phyloP scores from a whole-genome alignment of 768 basidiomycete species.

The Suillus brevipes region DNA sequence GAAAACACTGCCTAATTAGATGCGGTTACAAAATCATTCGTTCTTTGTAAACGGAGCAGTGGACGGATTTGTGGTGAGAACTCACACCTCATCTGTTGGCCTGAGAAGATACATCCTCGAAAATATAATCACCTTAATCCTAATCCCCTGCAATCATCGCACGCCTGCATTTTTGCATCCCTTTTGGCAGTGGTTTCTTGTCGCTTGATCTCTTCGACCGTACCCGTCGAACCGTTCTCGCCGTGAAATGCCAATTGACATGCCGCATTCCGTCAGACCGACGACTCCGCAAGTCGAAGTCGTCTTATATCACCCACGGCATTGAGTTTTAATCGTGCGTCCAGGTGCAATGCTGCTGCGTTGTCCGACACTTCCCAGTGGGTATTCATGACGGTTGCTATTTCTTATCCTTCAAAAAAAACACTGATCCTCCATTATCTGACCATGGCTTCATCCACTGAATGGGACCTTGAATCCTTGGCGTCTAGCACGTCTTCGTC shows the following conservation, averaged over 20 bases:
- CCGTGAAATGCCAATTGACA: neutral
- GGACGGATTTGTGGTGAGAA: slow-evolving; percentile 9
- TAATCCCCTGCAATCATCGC: slow-evolving; percentile 4
- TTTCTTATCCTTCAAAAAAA: slow-evolving; percentile 6
- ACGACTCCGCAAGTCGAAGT: neutral
- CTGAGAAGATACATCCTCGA: slow-evolving; percentile 13
- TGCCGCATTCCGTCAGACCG: neutral
- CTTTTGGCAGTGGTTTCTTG: slow-evolving; percentile 9
- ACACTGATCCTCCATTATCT: slow-evolving; percentile 44
- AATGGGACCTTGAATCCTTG: slow-evolving; percentile 24
- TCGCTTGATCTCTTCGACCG: neutral
- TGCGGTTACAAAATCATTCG: neutral
- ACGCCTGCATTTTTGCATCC: neutral
- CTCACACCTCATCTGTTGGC: slow-evolving; percentile 8
- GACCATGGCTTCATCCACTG: slow-evolving; percentile 72
- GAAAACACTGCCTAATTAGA: slow-evolving; percentile 13
- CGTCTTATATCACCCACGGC: neutral
- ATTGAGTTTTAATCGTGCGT: neutral
- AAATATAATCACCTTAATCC: neutral
- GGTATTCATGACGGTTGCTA: slow-evolving; percentile 16
- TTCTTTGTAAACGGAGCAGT: neutral
- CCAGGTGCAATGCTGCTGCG: neutral
- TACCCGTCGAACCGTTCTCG: neutral
- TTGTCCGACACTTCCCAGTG: slow-evolving; percentile 1
- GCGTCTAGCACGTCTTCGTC: slow-evolving; percentile 48